Evolutionary conservation across 139 green algal genomes (phyloP).

Genomic region (Mychonastes homosphaera): DNA sequence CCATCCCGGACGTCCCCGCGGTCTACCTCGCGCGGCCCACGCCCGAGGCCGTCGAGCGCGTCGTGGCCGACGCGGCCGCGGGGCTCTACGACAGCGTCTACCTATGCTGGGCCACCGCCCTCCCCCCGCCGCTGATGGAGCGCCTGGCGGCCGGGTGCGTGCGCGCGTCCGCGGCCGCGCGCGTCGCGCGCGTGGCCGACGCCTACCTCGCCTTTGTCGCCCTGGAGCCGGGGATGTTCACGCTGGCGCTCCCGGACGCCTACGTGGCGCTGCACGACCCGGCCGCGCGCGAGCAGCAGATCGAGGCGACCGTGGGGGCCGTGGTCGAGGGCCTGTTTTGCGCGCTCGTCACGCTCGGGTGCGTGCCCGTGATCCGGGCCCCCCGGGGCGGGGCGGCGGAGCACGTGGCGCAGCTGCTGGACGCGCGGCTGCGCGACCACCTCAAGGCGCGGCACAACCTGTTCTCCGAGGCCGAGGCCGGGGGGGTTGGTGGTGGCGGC

Average conservation of each 20-base stretch:
- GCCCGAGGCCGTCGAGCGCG: slow-evolving; percentile 49
- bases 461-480: slow-evolving; percentile 49
- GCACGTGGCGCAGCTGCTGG: slow-evolving; percentile 75
- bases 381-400: slow-evolving; percentile 83
- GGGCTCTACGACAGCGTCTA: slow-evolving; percentile 85
- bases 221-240: slow-evolving; percentile 83
- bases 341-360: slow-evolving; percentile 73
- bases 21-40: slow-evolving; percentile 89
- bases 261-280: slow-evolving; percentile 94
- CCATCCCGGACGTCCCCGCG: slow-evolving; percentile 91
- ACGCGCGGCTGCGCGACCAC: slow-evolving; percentile 64
- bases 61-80: slow-evolving; percentile 55
- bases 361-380: slow-evolving; percentile 90
- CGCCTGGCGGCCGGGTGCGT: slow-evolving; percentile 59
- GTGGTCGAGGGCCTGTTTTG: slow-evolving; percentile 92
- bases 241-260: slow-evolving; percentile 58
- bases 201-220: slow-evolving; percentile 86
- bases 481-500: no score
- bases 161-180: slow-evolving; percentile 29
- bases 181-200: slow-evolving; percentile 74
- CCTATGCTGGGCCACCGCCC: slow-evolving; percentile 80
- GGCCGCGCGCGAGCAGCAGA: slow-evolving; percentile 63
- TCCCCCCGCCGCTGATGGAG: slow-evolving; percentile 69
- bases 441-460: slow-evolving; percentile 62
- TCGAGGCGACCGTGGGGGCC: slow-evolving; percentile 59